Base-by-base conservation (phyloP, 805 yeast genomes). In the Naumovozyma castellii region DNA sequence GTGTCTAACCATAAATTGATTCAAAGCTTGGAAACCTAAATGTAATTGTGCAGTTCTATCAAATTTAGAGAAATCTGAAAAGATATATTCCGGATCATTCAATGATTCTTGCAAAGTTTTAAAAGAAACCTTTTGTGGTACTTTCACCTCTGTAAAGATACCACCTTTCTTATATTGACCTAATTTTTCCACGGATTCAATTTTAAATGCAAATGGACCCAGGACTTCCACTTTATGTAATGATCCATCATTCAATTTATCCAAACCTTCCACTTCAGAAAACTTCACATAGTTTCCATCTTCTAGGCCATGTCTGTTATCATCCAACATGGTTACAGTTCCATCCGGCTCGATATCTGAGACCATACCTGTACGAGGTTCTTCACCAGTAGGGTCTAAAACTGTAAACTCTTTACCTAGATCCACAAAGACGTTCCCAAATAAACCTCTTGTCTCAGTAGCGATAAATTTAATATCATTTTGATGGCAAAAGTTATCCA, bases 181-280 rank as follows among this genome's bases (percentile, higher is more conserved):
- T 42, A 75, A 68, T 40, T 76, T 72, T 17, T 66, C 53, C 0
- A 72, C 69, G 17, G 65, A 57, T 13, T 73, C 76, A 43, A 90
- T 76, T 56, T 76, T 78, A 70, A 84, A 92, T 2, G 97, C 94
- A 57, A 75, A 87, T n/a, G 98, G 98, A 13, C 97, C 98, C 44
- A 83, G 69, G 1, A 87, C 97, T 56, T 78, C 81, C 39, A 92
- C 75, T 57, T 83, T 81, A 57, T 70, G 77, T 13, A 86, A 73
- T 41, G 72, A 65, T 4, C 90, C 94, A 49, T 78, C 79, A 59
- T 88, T 84, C 46, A 86, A 66, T 46, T 71, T 71, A 8, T 73
- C 78, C 56, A 86, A 69, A 31, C 97, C 97, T 55, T 79, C 75
- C 29, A 88, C 80, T 63, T 88, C 97, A 12, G 82, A 57, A 54